Base-by-base conservation (phyloP, 768 basidiomycete genomes). In the Phaffia tasmanica region DNA sequence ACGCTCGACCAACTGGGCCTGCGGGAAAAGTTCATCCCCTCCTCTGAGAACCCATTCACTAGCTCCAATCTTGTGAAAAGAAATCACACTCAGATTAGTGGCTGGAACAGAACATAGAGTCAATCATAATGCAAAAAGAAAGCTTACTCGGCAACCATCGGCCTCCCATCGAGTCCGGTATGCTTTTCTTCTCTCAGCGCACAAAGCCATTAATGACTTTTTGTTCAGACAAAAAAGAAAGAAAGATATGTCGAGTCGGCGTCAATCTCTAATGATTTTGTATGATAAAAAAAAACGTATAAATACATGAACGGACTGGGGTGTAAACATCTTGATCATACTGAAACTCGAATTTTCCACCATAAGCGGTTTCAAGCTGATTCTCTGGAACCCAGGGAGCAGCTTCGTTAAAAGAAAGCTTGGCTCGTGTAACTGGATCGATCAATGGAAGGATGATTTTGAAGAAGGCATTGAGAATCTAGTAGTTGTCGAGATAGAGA, bases 371-470 rank as follows among this genome's bases (percentile, higher is more conserved):
- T 23, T 65, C 57, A 51, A 65, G 64, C 30, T 65, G 64, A 19
- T 65, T 49, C 23, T 59, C 51, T 16, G 64, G 64, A 11, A 65
- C 32, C 64, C 64, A 65, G 4, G 64, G 64, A 42, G 35, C 62
- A 15, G 62, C 62, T 25, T 69, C 62, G 63, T 69, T 69, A 50
- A 69, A 69, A 16, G 32, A 46, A 35, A 69, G 57, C 23, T 69
- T 69, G 0, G 61, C 67, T 16, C 67, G 56, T 1, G 67, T 69
- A 25, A 69, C 67, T 6, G 67, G 67, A 25, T 69, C 67, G 32
- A 69, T 69, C 27, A 57, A 51, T 9, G 67, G 67, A 25, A 69
- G 58, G 50, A 69, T 63, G 23, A 69, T 32, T 46, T 69, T 69
- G 63, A 69, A 63, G 46, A 69, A 63, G 11, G 57, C 42, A 25